A percentile compares a stretch with the other conserved stretches of the same genome.
These are phyloP conservation scores for Simplicillium aogashimaense DNA, from an alignment of 2,329 filamentous ascomycete genomes.

Conservation along the genomic window DNA sequence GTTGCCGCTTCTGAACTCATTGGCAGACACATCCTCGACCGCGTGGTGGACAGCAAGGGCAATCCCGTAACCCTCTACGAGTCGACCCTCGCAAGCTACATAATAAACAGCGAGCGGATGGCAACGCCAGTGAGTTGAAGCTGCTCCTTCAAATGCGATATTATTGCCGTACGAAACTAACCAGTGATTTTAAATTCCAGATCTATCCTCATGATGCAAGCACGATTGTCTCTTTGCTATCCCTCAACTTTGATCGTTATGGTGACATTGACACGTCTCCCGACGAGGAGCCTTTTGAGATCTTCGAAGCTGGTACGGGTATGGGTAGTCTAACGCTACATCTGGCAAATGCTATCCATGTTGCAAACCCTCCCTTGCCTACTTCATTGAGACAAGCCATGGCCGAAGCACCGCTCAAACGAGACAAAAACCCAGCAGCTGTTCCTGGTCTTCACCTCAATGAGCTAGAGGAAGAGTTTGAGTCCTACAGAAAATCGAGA, in stretches of 20 bases:
- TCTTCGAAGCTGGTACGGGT: conserved; percentile 79
- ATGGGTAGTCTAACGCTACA: conserved; percentile 71
- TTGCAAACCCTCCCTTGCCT: conserved; percentile 48
- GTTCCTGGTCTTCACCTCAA: conserved; percentile 15
- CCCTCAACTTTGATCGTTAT: conserved; percentile 51
- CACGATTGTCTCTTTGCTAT: conserved; percentile 65
- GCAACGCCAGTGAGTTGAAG: conserved; percentile 51
- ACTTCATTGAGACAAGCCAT: conserved; percentile 8
- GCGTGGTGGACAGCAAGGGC: conserved; percentile 42
- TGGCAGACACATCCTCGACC: conserved; percentile 48
- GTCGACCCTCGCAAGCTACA: conserved; percentile 65
- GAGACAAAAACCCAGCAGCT: conserved; percentile 6
- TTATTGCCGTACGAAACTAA: background rate
- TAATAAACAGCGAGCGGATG: conserved; percentile 53
- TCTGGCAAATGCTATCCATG: conserved; percentile 66
- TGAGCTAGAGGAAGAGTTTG: conserved; percentile 19
- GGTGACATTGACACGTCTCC: conserved; percentile 20
- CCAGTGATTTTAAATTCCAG: conserved; percentile 6
- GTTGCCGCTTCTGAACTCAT: conserved; percentile 50
- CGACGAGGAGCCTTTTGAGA: conserved; percentile 47
- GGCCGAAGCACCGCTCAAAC: conserved; percentile 13
- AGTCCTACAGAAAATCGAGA: conserved; percentile 38
- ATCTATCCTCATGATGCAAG: conserved; percentile 65
- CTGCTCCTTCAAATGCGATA: background rate
- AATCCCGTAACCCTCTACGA: conserved; percentile 46